These are phyloP conservation scores for Geotrichum fermentans DNA, from an alignment of 1,139 yeast species.

Conservation along the genomic window DNA sequence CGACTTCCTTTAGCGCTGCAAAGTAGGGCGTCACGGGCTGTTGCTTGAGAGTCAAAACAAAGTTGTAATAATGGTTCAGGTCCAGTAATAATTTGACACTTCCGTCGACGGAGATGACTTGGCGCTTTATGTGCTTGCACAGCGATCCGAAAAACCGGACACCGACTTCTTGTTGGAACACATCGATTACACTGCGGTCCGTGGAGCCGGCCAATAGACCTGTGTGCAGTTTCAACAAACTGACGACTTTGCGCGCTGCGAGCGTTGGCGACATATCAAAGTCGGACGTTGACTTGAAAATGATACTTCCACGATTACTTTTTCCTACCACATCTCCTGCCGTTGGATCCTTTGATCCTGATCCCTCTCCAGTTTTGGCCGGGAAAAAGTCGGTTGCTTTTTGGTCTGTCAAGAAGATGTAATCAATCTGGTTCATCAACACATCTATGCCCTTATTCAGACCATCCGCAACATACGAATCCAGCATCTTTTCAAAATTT, in stretches of 20 bases:
- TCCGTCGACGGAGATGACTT: constrained; percentile 62
- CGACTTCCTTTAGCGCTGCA: constrained; percentile 76
- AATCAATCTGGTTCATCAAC: constrained; percentile 68
- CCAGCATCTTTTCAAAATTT: constrained; percentile 72
- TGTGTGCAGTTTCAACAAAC: constrained; percentile 67
- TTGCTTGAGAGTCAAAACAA: constrained; percentile 60
- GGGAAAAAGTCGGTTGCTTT: constrained; percentile 46
- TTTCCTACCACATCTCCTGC: neutral
- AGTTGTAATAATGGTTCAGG: constrained; percentile 69
- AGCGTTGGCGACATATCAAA: constrained; percentile 59
- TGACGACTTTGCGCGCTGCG: constrained; percentile 63
- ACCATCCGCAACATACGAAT: constrained; percentile 88
- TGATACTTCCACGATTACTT: constrained; percentile 5
- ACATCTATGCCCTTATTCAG: constrained; percentile 86
- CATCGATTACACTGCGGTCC: constrained; percentile 83
- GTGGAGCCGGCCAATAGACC: constrained; percentile 75
- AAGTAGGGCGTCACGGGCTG: constrained; percentile 69
- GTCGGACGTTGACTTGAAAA: constrained; percentile 12
- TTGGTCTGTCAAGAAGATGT: constrained; percentile 48
- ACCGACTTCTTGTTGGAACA: constrained; percentile 91
- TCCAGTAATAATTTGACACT: constrained; percentile 60
- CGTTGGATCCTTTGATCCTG: neutral
- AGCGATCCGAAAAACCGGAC: constrained; percentile 75
- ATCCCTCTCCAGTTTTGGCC: neutral
- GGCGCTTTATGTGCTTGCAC: constrained; percentile 67